Percentiles rank a stretch among this genome's conserved stretches.
Evolutionary conservation across 139 green algal genomes (phyloP).

Genomic region (Picocystis salinarum): DNA sequence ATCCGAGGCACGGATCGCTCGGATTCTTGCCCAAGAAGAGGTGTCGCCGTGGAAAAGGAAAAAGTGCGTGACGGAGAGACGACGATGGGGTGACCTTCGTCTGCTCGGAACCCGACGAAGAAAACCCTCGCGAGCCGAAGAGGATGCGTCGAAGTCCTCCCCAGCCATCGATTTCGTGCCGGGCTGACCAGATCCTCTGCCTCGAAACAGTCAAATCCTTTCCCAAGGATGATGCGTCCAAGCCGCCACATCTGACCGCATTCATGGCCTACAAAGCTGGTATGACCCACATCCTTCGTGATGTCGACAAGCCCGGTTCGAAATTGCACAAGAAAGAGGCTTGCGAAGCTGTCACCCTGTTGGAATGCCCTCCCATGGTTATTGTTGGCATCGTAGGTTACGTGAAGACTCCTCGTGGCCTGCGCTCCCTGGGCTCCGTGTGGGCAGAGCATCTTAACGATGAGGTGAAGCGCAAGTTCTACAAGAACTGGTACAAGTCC

Average conservation of each 20-base stretch:
- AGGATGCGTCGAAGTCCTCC: no score
- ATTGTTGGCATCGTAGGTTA: constrained; percentile 94
- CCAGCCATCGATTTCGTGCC: no score
- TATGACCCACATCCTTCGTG: constrained; percentile 96
- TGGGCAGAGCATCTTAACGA: constrained; percentile 94
- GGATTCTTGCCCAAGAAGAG: constrained; percentile 98
- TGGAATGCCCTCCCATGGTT: constrained; percentile 93
- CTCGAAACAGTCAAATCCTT: constrained; percentile 83
- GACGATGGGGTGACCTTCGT: neutral
- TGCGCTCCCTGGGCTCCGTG: constrained; percentile 80
- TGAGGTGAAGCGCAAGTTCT: constrained; percentile 71
- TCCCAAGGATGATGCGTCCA: constrained; percentile 71
- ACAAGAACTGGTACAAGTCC: constrained; percentile 97
- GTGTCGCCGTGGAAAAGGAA: constrained; percentile 72
- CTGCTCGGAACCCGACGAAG: neutral
- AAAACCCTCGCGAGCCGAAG: neutral
- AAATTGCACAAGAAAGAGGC: constrained; percentile 99
- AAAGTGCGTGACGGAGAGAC: constrained; percentile 20
- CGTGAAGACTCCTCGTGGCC: constrained; percentile 75
- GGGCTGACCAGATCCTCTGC: no score
- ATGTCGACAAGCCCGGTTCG: constrained; percentile 96
- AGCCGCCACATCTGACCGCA: constrained; percentile 79
- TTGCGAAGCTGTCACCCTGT: constrained; percentile 89
- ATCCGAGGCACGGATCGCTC: constrained; percentile 83
- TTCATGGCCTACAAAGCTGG: constrained; percentile 92